Evolutionary conservation across 2,329 filamentous ascomycete genomes (phyloP), one percentile per base, ranked within the genome.

Genomic region (Thielaviopsis musarum): DNA sequence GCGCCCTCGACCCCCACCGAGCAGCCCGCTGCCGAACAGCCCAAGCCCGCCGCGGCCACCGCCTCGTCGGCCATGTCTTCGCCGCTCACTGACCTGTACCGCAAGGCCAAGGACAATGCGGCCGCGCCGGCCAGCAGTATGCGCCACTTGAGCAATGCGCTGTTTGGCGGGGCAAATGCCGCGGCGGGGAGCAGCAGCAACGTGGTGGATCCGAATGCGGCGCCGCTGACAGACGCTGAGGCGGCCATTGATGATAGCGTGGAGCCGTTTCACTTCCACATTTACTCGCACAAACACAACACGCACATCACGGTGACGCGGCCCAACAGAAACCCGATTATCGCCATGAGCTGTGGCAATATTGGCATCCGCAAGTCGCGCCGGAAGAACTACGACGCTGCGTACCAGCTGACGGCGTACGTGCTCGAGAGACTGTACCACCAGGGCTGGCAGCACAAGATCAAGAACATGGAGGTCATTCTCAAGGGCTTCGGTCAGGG

Each of bases 211-310:
- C 22, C 52, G 49, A 24, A 51, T 56, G 12, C 60, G 62, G 41
- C 51, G 41, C 58, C 58, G n/a, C 22, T 60, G 26, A 57, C 57
- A 6, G 62, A 59, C 19, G 54, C 54, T 45, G 58, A 61, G 52
- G 57, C 57, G 7, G 56, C 54, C 15, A 60, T 62, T 41, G 55
- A 62, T 6, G 67, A 74, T 56, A 65, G 70, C 15, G 63, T 74
- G 45, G 80, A 86, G 68, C 85, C 87, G 2, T 89, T 89, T 74
- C 89, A 95, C 70, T 79, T 98, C 64, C 88, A 95, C 74, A 77
- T 98, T 70, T 91, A 83, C 73, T 75, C 86, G 28, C 85, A 87
- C 70, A 94, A 89, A 74, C 93, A 96, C 80, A 98, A 98, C 75
- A 93, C 88, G 21, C 89, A 97, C 72, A 80, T 98, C 67, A 96